A percentile compares a stretch with the other conserved stretches of the same genome.
Conservation (phyloP, 805 yeast genomes). For the Zygoascus bituminiphila region DNA sequence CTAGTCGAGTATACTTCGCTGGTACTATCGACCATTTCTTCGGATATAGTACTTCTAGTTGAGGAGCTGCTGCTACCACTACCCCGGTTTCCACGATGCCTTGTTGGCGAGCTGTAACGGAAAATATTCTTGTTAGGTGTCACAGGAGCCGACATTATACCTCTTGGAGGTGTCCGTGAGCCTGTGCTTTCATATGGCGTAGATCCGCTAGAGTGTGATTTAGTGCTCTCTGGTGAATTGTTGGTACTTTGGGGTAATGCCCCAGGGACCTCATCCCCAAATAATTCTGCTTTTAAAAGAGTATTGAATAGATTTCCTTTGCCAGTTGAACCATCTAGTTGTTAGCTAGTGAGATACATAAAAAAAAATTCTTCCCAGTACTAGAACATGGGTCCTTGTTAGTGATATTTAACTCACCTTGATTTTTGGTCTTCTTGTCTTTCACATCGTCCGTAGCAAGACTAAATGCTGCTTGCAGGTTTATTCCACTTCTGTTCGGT, state of each 20-base stretch:
- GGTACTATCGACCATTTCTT: slow-evolving; percentile 41
- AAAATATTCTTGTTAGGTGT: slow-evolving; percentile 44
- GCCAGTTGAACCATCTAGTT: slow-evolving; percentile 38
- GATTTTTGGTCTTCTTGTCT: slow-evolving; percentile 31
- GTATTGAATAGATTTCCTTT: slow-evolving; percentile 60
- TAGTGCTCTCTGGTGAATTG: not conserved
- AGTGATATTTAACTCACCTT: slow-evolving; percentile 7
- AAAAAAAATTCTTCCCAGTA: no score
- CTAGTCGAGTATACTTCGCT: slow-evolving; percentile 72
- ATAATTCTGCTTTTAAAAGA: slow-evolving; percentile 78
- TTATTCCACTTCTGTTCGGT: slow-evolving; percentile 80
- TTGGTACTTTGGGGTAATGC: slow-evolving; percentile 5
- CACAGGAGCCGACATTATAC: slow-evolving; percentile 17
- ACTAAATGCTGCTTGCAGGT: slow-evolving; percentile 77
- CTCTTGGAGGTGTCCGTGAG: slow-evolving; percentile 7
- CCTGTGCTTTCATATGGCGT: slow-evolving; percentile 2
- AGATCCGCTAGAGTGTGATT: slow-evolving; percentile 3
- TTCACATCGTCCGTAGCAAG: slow-evolving; percentile 37
- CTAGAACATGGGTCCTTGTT: not conserved
- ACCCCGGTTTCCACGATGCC: not conserved
- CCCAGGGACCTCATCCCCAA: slow-evolving; percentile 76
- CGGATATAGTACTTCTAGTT: not conserved
- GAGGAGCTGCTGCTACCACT: slow-evolving; percentile 1
- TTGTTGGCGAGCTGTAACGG: slow-evolving; percentile 17
- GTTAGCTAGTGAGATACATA: no score